Evolutionary conservation across 495 filamentous ascomycete species (phyloP), one percentile per base, ranked within the genome.

Genomic region (Lichina pygmaea): DNA sequence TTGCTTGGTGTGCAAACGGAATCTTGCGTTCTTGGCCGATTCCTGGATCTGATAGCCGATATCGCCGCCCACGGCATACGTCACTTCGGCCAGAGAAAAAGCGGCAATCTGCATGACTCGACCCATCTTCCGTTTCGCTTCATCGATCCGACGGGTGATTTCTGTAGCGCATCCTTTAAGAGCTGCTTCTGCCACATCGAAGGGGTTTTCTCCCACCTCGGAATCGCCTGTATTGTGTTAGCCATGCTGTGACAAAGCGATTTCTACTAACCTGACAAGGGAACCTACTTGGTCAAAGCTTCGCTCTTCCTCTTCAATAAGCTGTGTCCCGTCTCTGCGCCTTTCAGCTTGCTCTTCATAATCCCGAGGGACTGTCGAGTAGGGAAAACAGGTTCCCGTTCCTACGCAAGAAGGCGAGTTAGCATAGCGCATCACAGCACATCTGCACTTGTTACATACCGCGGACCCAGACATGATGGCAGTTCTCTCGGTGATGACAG

Each of bases 281-380:
- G n/a, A 6, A 53, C 64, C 33, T 65, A 81, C 73, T 92, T 92
- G 39, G 84, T 83, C 38, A 95, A 66, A 48, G 84, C 83, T 62
- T 97, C 89, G 60, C 80, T 86, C 67, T 92, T 92, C 59, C 83
- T 68, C 67, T 92, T 92, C 42, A 92, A 63, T 51, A 92, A 63
- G 57, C 66, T 84, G 64, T 92, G 83, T 16, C 83, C 83, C 24
- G 69, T 86, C 60, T 92, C 80, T 44, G 89, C 89, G 41, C 89
- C 89, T 65, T 99, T 99, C 54, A 99, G 73, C 71, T 99, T 99
- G 50, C 75, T 73, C 64, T 99, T 95, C 91, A 99, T 99, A 54
- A 86, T 61, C 51, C 81, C 84, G 57, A 99, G 64, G 49, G 85
- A 92, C 70, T 99, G 89, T 55, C 89, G 81, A 54, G 89, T 99